Evolutionary conservation across 2,329 filamentous ascomycete species (phyloP).

Genomic region (Dendryphion nanum): DNA sequence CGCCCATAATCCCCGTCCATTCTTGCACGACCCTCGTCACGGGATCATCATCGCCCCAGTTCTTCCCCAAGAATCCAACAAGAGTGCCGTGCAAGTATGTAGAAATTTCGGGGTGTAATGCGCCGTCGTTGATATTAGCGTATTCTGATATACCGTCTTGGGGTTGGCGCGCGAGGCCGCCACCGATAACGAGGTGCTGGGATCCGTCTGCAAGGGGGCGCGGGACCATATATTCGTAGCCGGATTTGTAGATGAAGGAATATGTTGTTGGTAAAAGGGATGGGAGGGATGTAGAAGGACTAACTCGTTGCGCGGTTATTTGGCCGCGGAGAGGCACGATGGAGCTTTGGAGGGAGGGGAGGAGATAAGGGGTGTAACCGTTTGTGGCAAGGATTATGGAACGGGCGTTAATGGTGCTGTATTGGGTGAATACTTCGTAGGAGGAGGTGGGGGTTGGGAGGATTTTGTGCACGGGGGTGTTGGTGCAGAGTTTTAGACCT

Average conservation of each 20-base stretch:
- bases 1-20: constrained; percentile 55
- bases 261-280: constrained; percentile 52
- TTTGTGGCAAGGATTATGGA: constrained; percentile 35
- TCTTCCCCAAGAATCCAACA: constrained; percentile 51
- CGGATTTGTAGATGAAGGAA: constrained; percentile 59
- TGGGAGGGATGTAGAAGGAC: constrained; percentile 37
- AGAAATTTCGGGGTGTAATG: constrained; percentile 52
- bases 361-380: constrained; percentile 32
- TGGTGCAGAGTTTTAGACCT: constrained; percentile 26
- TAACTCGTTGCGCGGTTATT: constrained; percentile 38
- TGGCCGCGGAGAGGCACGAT: constrained; percentile 44
- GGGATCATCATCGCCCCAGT: constrained; percentile 32
- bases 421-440: constrained; percentile 16
- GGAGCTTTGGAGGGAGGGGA: constrained; percentile 38
- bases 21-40: constrained; percentile 35
- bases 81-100: constrained; percentile 47
- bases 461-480: constrained; percentile 23
- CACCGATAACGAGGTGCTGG: constrained; percentile 62
- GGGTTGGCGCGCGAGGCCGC: constrained; percentile 49
- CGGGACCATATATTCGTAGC: constrained; percentile 68
- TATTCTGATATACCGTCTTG: constrained; percentile 49
- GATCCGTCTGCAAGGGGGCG: constrained; percentile 40
- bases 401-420: constrained; percentile 13
- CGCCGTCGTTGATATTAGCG: constrained; percentile 58
- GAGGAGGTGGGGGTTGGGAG: neutral